phyloP scores from a whole-genome alignment of 2,329 filamentous ascomycete species.

The Fusarium sp. region DNA sequence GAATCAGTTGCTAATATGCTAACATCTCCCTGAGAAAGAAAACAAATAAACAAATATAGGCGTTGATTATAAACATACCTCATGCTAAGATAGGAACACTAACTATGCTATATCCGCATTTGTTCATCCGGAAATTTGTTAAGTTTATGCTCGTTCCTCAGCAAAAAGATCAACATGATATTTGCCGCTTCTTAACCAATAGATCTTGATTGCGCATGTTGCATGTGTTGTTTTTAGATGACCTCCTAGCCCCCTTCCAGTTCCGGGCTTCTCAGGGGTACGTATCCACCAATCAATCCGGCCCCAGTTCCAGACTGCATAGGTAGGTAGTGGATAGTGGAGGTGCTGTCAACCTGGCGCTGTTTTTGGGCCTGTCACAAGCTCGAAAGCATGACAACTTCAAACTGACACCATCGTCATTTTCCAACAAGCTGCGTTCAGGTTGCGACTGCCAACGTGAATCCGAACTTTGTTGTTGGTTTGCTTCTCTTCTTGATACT shows the following conservation, averaged over 20 bases:
- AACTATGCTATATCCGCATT: slow-evolving; percentile 8
- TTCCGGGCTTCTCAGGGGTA: slow-evolving; percentile 31
- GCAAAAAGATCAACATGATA: slow-evolving; percentile 8
- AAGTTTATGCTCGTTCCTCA: slow-evolving; percentile 22
- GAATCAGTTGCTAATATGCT: background rate
- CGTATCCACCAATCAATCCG: slow-evolving; percentile 35
- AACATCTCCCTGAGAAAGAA: background rate
- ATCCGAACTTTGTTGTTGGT: slow-evolving; percentile 5
- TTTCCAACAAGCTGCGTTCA: slow-evolving; percentile 37
- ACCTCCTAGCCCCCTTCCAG: slow-evolving; percentile 1
- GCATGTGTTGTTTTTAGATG: slow-evolving; percentile 12
- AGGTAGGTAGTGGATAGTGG: background rate
- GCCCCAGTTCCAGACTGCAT: slow-evolving; percentile 13
- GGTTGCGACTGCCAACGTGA: slow-evolving; percentile 12
- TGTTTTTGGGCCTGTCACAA: slow-evolving; percentile 38
- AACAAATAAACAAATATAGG: slow-evolving; percentile 7
- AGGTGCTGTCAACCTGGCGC: slow-evolving; percentile 10
- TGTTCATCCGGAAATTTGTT: slow-evolving; percentile 6
- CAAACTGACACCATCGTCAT: slow-evolving; percentile 45
- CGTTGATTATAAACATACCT: slow-evolving; percentile 9
- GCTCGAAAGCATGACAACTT: slow-evolving; percentile 38
- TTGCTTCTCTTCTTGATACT: slow-evolving; percentile 14
- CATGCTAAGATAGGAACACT: background rate
- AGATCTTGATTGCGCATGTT: slow-evolving; percentile 9
- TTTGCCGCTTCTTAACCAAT: slow-evolving; percentile 15